Evolutionary conservation across 1,284 basidiomycete species (phyloP).

Genomic region (Heterobasidion occidentale): DNA sequence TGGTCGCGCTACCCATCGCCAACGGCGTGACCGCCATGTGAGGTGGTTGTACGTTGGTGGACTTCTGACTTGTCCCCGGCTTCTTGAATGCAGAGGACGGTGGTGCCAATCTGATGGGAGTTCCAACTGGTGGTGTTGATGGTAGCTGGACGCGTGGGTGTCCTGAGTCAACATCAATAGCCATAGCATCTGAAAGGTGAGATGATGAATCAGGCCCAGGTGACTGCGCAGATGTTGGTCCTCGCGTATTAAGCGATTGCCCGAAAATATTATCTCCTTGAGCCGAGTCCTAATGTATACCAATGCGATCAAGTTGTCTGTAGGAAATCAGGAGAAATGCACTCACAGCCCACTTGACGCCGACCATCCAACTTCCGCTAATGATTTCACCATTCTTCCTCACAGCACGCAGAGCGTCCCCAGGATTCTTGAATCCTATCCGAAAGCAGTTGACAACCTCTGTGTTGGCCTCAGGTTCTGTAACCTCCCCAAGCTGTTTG

Average conservation of each 20-base stretch:
- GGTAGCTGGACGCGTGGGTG: constrained; percentile 14
- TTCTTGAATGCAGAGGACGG: constrained; percentile 61
- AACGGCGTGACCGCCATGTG: constrained; percentile 2
- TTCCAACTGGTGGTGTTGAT: constrained; percentile 37
- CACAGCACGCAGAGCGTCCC: constrained; percentile 67
- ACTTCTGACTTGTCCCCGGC: constrained; percentile 17
- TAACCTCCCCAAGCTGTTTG: constrained; percentile 55
- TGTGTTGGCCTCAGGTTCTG: constrained; percentile 52
- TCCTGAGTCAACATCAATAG: constrained; percentile 29
- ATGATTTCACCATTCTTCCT: constrained; percentile 73
- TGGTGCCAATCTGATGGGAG: constrained; percentile 62
- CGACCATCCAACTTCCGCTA: constrained; percentile 71
- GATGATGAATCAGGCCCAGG: constrained; percentile 17
- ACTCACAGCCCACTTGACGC: constrained; percentile 60
- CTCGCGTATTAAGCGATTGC: constrained; percentile 22
- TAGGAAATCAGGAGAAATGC: neutral
- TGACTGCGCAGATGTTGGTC: constrained; percentile 15
- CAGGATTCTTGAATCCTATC: constrained; percentile 60
- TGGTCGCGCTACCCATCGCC: constrained; percentile 12
- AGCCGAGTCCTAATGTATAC: constrained; percentile 40
- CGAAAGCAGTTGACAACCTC: constrained; percentile 67
- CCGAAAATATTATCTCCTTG: constrained; percentile 49
- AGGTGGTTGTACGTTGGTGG: constrained; percentile 4
- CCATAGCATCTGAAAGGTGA: constrained; percentile 28
- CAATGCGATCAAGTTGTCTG: neutral